Percentiles rank a stretch among this genome's conserved stretches.
phyloP scores from a whole-genome alignment of 2,329 filamentous ascomycete species.

The Fusarium sublunatum region DNA sequence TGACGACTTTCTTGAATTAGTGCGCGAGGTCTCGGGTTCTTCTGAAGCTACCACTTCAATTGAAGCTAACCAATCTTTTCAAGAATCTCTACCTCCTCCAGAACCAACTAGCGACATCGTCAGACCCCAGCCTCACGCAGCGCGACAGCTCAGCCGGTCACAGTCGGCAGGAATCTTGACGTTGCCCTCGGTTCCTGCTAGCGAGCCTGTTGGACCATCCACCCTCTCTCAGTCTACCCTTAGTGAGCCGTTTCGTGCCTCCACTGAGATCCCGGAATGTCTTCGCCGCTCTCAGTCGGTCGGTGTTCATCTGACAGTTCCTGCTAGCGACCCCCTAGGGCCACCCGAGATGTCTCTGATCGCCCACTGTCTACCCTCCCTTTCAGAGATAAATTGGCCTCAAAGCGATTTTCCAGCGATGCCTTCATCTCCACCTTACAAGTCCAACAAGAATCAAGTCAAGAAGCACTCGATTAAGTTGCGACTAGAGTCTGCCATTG shows the following conservation, averaged over 20 bases:
- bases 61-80: slow-evolving; percentile 32
- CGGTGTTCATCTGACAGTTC: slow-evolving; percentile 52
- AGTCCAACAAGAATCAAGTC: slow-evolving; percentile 72
- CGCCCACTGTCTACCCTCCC: slow-evolving; percentile 33
- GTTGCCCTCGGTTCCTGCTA: slow-evolving; percentile 56
- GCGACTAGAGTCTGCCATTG: slow-evolving; percentile 71
- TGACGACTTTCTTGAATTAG: slow-evolving; percentile 37
- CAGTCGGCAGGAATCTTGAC: slow-evolving; percentile 54
- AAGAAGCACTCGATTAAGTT: slow-evolving; percentile 72
- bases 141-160: slow-evolving; percentile 50
- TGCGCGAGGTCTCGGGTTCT: slow-evolving; percentile 34
- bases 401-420: slow-evolving; percentile 56
- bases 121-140: slow-evolving; percentile 30
- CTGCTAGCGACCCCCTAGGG: slow-evolving; percentile 61
- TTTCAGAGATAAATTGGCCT: slow-evolving; percentile 55
- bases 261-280: slow-evolving; percentile 51
- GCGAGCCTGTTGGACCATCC: slow-evolving; percentile 62
- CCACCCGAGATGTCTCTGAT: slow-evolving; percentile 41
- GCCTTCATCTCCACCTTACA: slow-evolving; percentile 57
- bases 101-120: slow-evolving; percentile 15
- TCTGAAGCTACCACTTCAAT: slow-evolving; percentile 35
- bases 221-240: slow-evolving; percentile 50
- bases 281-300: slow-evolving; percentile 54
- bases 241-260: slow-evolving; percentile 32
- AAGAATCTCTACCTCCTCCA: slow-evolving; percentile 31